These are phyloP conservation scores for Caulochytrium protostelioides DNA, from an alignment of 371 early-diverging fungal species.

Conservation along the genomic window DNA sequence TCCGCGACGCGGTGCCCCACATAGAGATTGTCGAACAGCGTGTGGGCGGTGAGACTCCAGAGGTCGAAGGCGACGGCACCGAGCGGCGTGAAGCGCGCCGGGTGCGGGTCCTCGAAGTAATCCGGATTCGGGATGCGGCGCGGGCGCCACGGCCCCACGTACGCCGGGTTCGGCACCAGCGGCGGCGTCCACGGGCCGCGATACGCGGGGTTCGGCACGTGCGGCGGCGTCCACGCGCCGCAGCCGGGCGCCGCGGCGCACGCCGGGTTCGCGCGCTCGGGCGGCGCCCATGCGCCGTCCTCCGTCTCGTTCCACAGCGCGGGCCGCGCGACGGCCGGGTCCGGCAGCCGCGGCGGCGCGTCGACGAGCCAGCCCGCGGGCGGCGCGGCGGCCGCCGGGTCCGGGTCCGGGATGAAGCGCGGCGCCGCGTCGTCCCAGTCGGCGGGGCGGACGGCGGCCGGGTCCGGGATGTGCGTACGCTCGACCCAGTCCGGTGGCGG, in stretches of 20 bases:
- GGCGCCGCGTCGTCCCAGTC: constrained; percentile 49
- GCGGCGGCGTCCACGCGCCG: constrained; percentile 78
- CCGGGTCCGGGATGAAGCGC: background rate
- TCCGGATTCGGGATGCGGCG: constrained; percentile 74
- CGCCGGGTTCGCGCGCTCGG: constrained; percentile 44
- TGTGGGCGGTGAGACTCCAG: constrained; percentile 87
- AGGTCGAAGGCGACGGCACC: constrained; percentile 76
- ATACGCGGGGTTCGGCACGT: constrained; percentile 69
- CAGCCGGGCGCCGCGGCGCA: constrained; percentile 66
- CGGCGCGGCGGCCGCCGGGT: no score
- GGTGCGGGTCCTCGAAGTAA: constrained; percentile 57
- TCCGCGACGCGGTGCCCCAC: constrained; percentile 39
- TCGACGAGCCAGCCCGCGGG: no score
- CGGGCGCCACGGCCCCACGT: constrained; percentile 87
- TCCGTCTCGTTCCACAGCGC: constrained; percentile 13
- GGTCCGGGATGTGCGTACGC: constrained; percentile 43
- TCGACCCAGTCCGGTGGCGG: constrained; percentile 91
- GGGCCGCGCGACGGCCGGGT: background rate
- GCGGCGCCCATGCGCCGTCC: constrained; percentile 53
- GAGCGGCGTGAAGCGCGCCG: constrained; percentile 55
- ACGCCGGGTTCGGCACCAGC: constrained; percentile 73
- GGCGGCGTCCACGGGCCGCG: constrained; percentile 47
- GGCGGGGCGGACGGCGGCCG: constrained; percentile 66
- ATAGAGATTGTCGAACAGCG: constrained; percentile 82
- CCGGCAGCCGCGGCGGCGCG: no score